Conservation (phyloP, 139 green algal genomes). For the Yamagishiella unicocca region DNA sequence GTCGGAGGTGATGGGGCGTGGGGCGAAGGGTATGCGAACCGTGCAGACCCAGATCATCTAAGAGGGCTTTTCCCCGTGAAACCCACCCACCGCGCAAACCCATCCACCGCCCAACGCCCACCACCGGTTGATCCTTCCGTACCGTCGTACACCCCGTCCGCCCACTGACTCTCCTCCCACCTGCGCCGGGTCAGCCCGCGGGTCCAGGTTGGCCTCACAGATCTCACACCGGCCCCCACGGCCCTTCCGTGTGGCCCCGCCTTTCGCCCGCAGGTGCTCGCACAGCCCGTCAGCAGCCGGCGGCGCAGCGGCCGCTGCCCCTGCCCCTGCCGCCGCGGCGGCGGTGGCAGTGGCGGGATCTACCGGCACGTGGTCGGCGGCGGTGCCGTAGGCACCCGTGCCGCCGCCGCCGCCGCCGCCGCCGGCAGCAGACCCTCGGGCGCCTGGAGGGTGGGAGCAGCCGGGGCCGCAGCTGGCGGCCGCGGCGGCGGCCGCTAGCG, state of each 20-base stretch:
- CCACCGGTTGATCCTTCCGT: too few relatives aligned
- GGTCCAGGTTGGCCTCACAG: conserved; percentile 36
- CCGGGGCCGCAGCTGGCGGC: background rate
- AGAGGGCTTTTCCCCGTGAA: too few relatives aligned
- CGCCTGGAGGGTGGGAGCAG: background rate
- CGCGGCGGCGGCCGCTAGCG: background rate
- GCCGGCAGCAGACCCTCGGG: background rate
- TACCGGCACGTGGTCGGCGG: background rate
- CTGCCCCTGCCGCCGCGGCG: background rate
- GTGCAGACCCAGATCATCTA: too few relatives aligned
- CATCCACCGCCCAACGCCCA: too few relatives aligned
- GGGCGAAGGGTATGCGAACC: too few relatives aligned
- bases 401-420: background rate
- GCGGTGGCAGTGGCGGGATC: background rate
- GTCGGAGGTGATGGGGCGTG: too few relatives aligned
- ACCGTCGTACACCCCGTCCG: background rate
- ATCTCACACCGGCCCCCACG: conserved; percentile 21
- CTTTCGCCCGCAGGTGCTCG: conserved; percentile 13
- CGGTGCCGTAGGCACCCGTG: background rate
- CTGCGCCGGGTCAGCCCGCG: conserved; percentile 5
- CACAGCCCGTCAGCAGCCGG: conserved; percentile 2
- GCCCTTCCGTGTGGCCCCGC: background rate
- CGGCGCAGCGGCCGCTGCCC: background rate
- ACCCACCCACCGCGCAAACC: too few relatives aligned
- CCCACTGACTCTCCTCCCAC: background rate